A percentile compares a stretch with the other conserved stretches of the same genome.
These are phyloP conservation scores for Neopestalotiopsis clavispora DNA, from an alignment of 2,329 filamentous ascomycete genomes.

Conservation along the genomic window DNA sequence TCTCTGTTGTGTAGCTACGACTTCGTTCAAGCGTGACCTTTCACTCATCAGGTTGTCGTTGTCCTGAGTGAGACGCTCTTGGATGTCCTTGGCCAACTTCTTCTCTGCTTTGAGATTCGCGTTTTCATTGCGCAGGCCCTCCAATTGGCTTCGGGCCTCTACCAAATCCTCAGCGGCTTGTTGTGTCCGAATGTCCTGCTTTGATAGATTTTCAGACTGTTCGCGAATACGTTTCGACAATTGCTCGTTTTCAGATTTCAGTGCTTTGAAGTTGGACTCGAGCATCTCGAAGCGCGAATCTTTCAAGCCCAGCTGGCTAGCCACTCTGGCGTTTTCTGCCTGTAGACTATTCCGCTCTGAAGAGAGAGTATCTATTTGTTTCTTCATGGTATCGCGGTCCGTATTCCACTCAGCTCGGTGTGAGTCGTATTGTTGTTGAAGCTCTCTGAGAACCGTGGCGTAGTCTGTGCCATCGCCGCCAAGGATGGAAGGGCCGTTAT, in stretches of 20 bases:
- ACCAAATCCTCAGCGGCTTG: constrained; percentile 93
- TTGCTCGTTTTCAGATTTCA: constrained; percentile 85
- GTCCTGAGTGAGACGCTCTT: constrained; percentile 85
- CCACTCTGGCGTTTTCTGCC: constrained; percentile 78
- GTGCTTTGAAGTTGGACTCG: constrained; percentile 81
- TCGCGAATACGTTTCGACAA: constrained; percentile 81
- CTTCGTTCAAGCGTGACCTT: constrained; percentile 79
- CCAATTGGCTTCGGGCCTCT: constrained; percentile 79
- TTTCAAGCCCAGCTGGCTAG: constrained; percentile 81
- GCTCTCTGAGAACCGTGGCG: constrained; percentile 79
- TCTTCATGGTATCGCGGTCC: constrained; percentile 81
- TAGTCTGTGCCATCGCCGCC: constrained; percentile 68
- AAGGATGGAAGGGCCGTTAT: constrained; percentile 58
- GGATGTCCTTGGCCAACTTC: constrained; percentile 91
- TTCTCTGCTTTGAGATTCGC: constrained; percentile 95
- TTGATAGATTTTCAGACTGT: constrained; percentile 82
- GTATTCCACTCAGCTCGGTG: constrained; percentile 85
- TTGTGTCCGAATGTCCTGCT: constrained; percentile 87
- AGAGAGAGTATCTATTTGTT: constrained; percentile 82
- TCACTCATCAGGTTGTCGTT: constrained; percentile 86
- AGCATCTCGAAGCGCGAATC: constrained; percentile 88
- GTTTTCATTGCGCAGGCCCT: constrained; percentile 88
- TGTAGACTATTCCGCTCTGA: constrained; percentile 83
- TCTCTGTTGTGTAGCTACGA: constrained; percentile 84
- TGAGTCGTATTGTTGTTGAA: constrained; percentile 88